Percentiles rank a stretch among this genome's conserved stretches.
Evolutionary conservation across 2,329 filamentous ascomycete genomes (phyloP).

Genomic region (Endothia cerciana): DNA sequence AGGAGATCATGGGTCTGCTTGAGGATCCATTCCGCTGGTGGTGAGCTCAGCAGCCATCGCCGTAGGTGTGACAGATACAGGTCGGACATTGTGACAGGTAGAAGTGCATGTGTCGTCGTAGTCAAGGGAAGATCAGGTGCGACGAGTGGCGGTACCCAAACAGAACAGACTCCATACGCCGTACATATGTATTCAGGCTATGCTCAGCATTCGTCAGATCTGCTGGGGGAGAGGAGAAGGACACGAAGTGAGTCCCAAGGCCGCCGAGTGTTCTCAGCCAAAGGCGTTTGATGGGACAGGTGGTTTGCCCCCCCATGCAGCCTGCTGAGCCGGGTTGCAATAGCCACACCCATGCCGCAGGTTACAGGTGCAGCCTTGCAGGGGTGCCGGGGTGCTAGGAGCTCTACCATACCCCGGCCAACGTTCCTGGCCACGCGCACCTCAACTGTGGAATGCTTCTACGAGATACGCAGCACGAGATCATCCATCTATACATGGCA

Average conservation of each 20-base stretch:
- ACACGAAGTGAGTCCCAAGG: background rate
- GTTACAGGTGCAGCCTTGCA: conserved; percentile 8
- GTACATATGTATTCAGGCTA: background rate
- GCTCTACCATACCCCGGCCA: background rate
- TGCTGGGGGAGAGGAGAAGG: background rate
- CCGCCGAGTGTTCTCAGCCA: conserved; percentile 8
- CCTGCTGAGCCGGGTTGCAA: background rate
- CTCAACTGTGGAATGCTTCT: background rate
- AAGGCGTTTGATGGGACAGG: conserved; percentile 6
- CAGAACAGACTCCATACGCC: background rate
- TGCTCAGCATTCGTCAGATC: background rate
- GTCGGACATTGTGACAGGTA: conserved; percentile 52
- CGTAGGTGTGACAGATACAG: conserved; percentile 53
- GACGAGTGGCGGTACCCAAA: too few species aligned
- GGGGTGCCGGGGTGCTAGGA: background rate
- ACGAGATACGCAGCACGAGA: background rate
- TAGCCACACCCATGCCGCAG: conserved; percentile 5
- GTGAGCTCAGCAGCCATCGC: conserved; percentile 81
- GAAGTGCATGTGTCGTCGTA: conserved; percentile 3
- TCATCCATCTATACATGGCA: background rate
- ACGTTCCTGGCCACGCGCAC: background rate
- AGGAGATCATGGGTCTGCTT: conserved; percentile 79
- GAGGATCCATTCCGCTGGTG: conserved; percentile 89
- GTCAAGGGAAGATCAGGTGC: background rate
- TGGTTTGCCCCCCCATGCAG: conserved; percentile 1